A percentile compares a stretch with the other conserved stretches of the same genome.
phyloP scores from a whole-genome alignment of 192 early-diverging fungal species.

The Coemansia sp. region DNA sequence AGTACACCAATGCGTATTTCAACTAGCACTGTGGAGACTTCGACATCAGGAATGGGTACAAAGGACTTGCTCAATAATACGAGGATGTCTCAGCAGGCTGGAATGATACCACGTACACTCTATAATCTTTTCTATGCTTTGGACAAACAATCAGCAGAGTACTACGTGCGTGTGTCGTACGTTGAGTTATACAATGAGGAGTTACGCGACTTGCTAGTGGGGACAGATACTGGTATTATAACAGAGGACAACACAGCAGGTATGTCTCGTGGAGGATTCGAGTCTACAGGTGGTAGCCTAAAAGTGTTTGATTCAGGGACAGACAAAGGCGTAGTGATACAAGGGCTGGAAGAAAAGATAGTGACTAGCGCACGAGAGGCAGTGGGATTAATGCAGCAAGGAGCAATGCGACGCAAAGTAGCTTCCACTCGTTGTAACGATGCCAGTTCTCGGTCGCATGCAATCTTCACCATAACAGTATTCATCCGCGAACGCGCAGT shows the following conservation, averaged over 20 bases:
- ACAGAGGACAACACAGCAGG: not conserved
- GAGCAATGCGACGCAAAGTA: conserved; percentile 69
- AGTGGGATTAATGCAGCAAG: conserved; percentile 67
- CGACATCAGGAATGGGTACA: not conserved
- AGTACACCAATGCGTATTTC: conserved; percentile 8
- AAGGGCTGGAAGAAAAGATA: conserved; percentile 77
- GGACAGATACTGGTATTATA: conserved; percentile 41
- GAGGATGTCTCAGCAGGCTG: conserved; percentile 57
- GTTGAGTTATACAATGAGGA: conserved; percentile 97
- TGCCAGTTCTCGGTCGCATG: conserved; percentile 89
- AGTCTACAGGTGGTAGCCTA: conserved; percentile 30
- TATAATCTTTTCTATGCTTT: conserved; percentile 74
- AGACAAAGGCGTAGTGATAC: conserved; percentile 71
- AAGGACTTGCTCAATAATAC: conserved; percentile 9
- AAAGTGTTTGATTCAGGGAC: conserved; percentile 72
- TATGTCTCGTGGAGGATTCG: not conserved
- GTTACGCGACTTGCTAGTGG: conserved; percentile 81
- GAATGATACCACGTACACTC: conserved; percentile 89
- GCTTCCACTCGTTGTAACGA: conserved; percentile 91
- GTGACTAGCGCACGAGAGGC: conserved; percentile 75
- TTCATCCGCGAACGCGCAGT: conserved; percentile 74
- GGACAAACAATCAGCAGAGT: conserved; percentile 69
- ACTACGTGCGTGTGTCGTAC: conserved; percentile 80
- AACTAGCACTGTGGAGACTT: conserved; percentile 1
- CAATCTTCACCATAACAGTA: conserved; percentile 87